Evolutionary conservation across 768 basidiomycete species (phyloP).

Genomic region (Astraeus odoratus): DNA sequence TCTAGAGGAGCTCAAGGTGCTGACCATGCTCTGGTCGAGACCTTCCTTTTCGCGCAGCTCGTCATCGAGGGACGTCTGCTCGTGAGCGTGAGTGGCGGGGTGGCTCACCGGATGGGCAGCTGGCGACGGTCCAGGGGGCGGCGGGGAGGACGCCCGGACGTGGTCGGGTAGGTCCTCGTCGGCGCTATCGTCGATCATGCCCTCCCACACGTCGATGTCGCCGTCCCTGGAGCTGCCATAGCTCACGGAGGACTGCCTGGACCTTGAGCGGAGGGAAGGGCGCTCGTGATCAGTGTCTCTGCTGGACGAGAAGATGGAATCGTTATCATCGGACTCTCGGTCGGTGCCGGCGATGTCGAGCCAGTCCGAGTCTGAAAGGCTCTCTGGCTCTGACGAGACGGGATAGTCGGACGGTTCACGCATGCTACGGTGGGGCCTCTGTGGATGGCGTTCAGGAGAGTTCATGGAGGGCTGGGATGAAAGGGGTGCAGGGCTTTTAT

Average conservation of each 20-base stretch:
- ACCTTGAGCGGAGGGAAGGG: constrained; percentile 44
- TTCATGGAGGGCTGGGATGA: constrained; percentile 14
- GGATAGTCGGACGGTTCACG: constrained; percentile 33
- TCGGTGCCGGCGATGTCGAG: constrained; percentile 67
- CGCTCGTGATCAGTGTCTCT: constrained; percentile 59
- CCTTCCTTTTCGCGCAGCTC: constrained; percentile 67
- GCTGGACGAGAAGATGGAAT: constrained; percentile 48
- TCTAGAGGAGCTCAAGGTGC: constrained; percentile 70
- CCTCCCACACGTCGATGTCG: constrained; percentile 75
- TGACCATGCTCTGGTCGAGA: constrained; percentile 77
- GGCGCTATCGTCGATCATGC: constrained; percentile 56
- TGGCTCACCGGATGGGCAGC: constrained; percentile 16
- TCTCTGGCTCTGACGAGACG: constrained; percentile 56
- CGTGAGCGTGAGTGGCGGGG: constrained; percentile 20
- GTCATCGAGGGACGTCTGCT: constrained; percentile 42
- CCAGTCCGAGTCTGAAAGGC: constrained; percentile 77
- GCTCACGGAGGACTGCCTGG: constrained; percentile 66
- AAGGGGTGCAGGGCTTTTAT: constrained; percentile 27
- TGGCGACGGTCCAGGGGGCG: no score
- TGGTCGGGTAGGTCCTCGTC: constrained; percentile 37
- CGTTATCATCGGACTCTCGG: constrained; percentile 60
- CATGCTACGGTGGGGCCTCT: constrained; percentile 16
- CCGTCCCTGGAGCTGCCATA: constrained; percentile 59
- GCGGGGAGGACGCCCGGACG: constrained; percentile 14
- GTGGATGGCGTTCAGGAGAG: constrained; percentile 16